Evolutionary conservation across 371 early-diverging fungal species (phyloP).

Genomic region (Thermomucor indicae-seudaticae): DNA sequence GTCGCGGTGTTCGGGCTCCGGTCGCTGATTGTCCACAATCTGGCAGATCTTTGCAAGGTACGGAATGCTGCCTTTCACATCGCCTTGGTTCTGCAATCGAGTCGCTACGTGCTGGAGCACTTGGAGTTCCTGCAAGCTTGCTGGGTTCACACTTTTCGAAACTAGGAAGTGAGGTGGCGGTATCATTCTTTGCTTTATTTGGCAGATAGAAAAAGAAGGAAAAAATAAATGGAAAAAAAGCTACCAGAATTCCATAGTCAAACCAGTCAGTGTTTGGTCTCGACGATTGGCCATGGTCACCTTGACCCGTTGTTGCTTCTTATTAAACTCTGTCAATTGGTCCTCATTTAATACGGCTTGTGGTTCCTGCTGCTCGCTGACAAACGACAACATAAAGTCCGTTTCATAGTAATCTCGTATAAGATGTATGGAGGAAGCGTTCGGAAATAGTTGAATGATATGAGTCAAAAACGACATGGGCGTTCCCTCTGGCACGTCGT

Average conservation of each 20-base stretch:
- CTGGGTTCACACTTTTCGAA: constrained; percentile 14
- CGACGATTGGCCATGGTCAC: constrained; percentile 14
- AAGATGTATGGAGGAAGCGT: constrained; percentile 7
- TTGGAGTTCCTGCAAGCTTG: constrained; percentile 26
- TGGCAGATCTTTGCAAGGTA: constrained; percentile 42
- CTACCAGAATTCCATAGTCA: constrained; percentile 18
- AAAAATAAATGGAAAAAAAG: background rate
- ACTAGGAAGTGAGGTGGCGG: constrained; percentile 2
- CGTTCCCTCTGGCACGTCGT: constrained; percentile 13
- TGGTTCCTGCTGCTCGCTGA: constrained; percentile 2
- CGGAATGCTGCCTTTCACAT: constrained; percentile 30
- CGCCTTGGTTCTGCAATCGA: constrained; percentile 14
- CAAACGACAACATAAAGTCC: constrained; percentile 12
- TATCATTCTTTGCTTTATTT: background rate
- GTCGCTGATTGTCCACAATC: constrained; percentile 30
- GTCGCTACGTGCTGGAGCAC: constrained; percentile 19
- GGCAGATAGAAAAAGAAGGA: background rate
- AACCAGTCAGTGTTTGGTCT: constrained; percentile 11
- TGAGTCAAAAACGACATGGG: constrained; percentile 13
- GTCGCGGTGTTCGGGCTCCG: constrained; percentile 1
- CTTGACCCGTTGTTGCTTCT: constrained; percentile 6
- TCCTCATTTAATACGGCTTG: constrained; percentile 12
- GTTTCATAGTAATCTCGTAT: constrained; percentile 14
- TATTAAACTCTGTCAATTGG: constrained; percentile 10
- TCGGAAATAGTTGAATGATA: constrained; percentile 8